These are phyloP conservation scores for Penicillium aurantiogriseum DNA, from an alignment of 2,329 filamentous ascomycete species.

Conservation along the genomic window DNA sequence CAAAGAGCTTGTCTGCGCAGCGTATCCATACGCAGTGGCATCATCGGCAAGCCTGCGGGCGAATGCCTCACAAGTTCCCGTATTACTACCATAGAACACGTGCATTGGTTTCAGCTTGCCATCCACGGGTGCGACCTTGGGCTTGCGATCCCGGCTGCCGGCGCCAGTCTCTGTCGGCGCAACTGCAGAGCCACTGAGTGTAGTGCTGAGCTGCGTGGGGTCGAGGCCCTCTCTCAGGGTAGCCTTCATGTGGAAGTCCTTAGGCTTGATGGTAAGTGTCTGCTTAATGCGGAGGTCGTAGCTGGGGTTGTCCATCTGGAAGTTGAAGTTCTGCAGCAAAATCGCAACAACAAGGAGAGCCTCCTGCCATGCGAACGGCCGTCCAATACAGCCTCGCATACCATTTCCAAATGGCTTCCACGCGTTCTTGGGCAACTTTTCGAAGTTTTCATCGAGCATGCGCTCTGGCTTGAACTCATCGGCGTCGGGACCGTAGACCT, in stretches of 20 bases:
- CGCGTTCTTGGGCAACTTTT: conserved; percentile 60
- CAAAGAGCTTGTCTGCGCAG: conserved; percentile 55
- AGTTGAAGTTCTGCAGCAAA: conserved; percentile 69
- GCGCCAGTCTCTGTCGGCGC: conserved; percentile 10
- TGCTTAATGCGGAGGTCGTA: conserved; percentile 41
- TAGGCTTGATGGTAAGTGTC: conserved; percentile 44
- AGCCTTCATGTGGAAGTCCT: conserved; percentile 62
- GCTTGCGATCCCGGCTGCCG: conserved; percentile 23
- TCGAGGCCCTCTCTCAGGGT: conserved; percentile 53
- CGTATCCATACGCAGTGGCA: conserved; percentile 60
- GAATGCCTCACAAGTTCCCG: conserved; percentile 70
- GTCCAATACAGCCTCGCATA: conserved; percentile 67
- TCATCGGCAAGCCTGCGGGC: conserved; percentile 62
- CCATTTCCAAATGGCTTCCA: conserved; percentile 78
- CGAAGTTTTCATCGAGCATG: conserved; percentile 69
- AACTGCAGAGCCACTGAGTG: conserved; percentile 27
- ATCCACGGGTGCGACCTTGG: conserved; percentile 12
- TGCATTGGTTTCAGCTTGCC: conserved; percentile 51
- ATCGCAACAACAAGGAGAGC: conserved; percentile 60
- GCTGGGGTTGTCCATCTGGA: conserved; percentile 59
- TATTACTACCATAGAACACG: conserved; percentile 73
- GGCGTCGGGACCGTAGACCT: conserved; percentile 65
- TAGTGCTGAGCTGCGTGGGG: conserved; percentile 42
- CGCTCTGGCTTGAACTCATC: conserved; percentile 67
- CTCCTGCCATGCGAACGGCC: conserved; percentile 75